Evolutionary conservation across 495 filamentous ascomycete genomes (phyloP), one percentile per base, ranked within the genome.

Genomic region (Aspergillus homomorphus): DNA sequence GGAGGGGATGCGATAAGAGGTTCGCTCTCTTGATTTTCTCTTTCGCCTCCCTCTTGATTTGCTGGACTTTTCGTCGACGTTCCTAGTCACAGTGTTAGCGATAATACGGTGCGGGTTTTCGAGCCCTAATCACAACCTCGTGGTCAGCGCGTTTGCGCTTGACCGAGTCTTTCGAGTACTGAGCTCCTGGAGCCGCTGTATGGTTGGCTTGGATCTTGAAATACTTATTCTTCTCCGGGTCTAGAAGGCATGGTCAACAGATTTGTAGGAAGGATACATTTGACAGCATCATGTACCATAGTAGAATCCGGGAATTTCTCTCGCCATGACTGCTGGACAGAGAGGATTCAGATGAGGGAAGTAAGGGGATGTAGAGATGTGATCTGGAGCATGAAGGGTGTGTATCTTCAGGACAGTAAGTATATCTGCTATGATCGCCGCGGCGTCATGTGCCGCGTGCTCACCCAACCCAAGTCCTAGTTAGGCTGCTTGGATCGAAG

Each of bases 201-300:
- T 83, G 80, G 58, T 76, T 76, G 21, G 77, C 69, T 48, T 75
- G 72, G 53, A 85, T 79, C 33, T 74, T 76, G 66, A 84, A 86
- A 62, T 86, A 86, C 54, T 82, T 84, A 46, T 78, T 79, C 66
- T 82, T 83, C 41, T 80, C 78, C 15, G 64, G 59, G 63, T 84
- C 83, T 81, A 63, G 18, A 16, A 23, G 21, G 18, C 22, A 38
- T 38, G 30, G 28, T 53, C 44, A 51, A 33, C 8, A 26, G 24
- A 5, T 44, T 30, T 24, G 41, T 16, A 1, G 18, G 16, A 19
- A 45, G 10, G 4, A 19, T 18, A 23, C 24, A 16, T 53, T 59
- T 41, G 44, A 51, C 55, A 10, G 30, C 26, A 28, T 30, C 20
- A 43, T 9, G 48, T 51, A 69, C 63, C 66, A 59, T 57, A 69